phyloP scores from a whole-genome alignment of 2,329 filamentous ascomycete species.

The Colletotrichum trifolii region DNA sequence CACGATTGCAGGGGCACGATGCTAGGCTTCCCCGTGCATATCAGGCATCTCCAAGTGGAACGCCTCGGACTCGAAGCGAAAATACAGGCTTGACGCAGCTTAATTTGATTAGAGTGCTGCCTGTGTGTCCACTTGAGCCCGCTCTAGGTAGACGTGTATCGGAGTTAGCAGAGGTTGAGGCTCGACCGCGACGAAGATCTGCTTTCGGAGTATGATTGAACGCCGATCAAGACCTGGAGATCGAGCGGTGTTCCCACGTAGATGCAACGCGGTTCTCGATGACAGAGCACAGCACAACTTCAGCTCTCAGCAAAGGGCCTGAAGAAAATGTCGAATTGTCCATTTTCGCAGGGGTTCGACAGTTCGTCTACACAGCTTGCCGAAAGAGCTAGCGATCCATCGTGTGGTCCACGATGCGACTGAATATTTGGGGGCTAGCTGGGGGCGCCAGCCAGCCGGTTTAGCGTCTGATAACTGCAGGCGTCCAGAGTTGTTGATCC shows the following conservation, averaged over 20 bases:
- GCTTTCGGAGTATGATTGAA: not conserved
- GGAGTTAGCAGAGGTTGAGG: no score
- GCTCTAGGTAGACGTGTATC: not conserved
- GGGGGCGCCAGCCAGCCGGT: no score
- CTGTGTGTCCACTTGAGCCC: not conserved
- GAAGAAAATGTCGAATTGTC: not conserved
- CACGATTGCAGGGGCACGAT: no score
- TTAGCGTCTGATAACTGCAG: not conserved
- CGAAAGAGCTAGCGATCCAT: constrained; percentile 16
- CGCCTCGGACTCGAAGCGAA: no score
- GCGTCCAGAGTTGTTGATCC: not conserved
- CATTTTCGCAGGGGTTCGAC: not conserved
- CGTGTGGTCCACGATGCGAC: not conserved
- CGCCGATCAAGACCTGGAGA: no score
- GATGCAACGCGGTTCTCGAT: not conserved
- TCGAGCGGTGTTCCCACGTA: not conserved
- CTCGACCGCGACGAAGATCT: not conserved
- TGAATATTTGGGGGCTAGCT: not conserved
- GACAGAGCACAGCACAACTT: not conserved
- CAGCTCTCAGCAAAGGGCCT: not conserved
- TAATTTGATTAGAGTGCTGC: constrained; percentile 11
- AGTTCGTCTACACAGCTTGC: constrained; percentile 2
- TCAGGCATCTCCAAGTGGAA: no score
- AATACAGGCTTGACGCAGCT: not conserved
- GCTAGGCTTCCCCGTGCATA: no score